Evolutionary conservation across 768 basidiomycete genomes (phyloP), one percentile per base, ranked within the genome.

Genomic region (Dendrothele bispora): DNA sequence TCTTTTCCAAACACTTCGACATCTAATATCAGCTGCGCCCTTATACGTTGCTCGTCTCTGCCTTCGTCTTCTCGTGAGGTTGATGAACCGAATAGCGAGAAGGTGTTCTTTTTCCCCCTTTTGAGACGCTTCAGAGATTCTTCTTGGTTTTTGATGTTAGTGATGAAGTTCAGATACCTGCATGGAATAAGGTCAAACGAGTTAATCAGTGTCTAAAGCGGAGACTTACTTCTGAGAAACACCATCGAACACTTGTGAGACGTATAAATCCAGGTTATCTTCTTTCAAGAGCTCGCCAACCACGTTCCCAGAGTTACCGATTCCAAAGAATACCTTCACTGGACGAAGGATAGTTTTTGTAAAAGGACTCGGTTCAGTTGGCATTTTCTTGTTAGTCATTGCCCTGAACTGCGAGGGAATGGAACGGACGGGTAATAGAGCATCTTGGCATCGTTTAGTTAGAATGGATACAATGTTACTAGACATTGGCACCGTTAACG

Each of bases 361-460:
- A 58, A 95, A 98, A 62, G 91, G 86, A 59, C 93, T 97, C 20
- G 92, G 83, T 59, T 89, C 89, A 12, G 75, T 79, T 1, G 91
- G 84, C 51, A 73, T 68, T 4, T 81, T 80, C 61, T 85, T 84
- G 64, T 79, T 82, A 43, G 87, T 79, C 84, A 86, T 85, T 14
- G 90, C 90, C 43, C 95, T 79, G 57, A 95, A 90, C 57, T 98
- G 94, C 1, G 88, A 86, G 1, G 92, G 91, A 59, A 98, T 89
- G 0, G 89, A 87, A 39, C 90, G 80, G 49, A 98, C 89, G 12
- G 88, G 83, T 25, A 86, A 79, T 36, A 98, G 78, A 7, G 85
- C 82, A 54, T 97, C 95, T 51, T 83, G 86, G 55, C 88, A 92
- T n/a, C 91, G 82, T 50, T 80, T 79, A 15, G 81, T 81, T 22